Conservation (phyloP, 495 filamentous ascomycete species). For the Xylaria longipes region DNA sequence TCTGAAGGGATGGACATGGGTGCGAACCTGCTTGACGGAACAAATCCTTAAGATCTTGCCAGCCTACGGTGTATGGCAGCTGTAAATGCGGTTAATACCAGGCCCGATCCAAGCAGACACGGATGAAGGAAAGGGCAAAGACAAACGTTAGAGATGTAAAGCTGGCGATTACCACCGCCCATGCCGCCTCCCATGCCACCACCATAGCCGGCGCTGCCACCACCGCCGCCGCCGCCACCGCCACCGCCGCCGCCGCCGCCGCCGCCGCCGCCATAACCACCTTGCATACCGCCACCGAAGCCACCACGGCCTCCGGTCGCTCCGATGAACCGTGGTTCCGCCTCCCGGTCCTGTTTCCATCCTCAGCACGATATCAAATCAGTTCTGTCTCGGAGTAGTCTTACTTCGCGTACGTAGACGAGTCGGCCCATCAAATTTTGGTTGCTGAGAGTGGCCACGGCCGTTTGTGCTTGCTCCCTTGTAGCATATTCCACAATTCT, state of each 20-base stretch:
- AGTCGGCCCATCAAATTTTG: conserved; percentile 97
- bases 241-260: conserved; percentile 60
- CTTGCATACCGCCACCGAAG: conserved; percentile 60
- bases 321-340: conserved; percentile 91
- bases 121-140: conserved; percentile 39
- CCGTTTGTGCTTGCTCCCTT: conserved; percentile 97
- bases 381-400: conserved; percentile 31
- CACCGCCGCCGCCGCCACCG: conserved; percentile 39
- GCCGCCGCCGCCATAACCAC: conserved; percentile 50
- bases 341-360: conserved; percentile 79
- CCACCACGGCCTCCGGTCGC: conserved; percentile 71
- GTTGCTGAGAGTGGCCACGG: conserved; percentile 97
- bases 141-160: conserved; percentile 99
- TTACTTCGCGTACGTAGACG: conserved; percentile 97
- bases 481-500: conserved; percentile 99
- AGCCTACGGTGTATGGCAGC: conserved; percentile 97
- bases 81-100: conserved; percentile 56
- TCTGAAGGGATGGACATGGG: conserved; percentile 5
- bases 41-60: conserved; percentile 98
- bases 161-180: conserved; percentile 72
- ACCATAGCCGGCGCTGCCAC: conserved; percentile 40
- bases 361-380: conserved; percentile 33
- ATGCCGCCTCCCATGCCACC: conserved; percentile 45
- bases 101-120: conserved; percentile 28
- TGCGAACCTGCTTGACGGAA: conserved; percentile 96